phyloP scores from a whole-genome alignment of 352 stramenopile species.

The Globisporangium echinulatum region DNA sequence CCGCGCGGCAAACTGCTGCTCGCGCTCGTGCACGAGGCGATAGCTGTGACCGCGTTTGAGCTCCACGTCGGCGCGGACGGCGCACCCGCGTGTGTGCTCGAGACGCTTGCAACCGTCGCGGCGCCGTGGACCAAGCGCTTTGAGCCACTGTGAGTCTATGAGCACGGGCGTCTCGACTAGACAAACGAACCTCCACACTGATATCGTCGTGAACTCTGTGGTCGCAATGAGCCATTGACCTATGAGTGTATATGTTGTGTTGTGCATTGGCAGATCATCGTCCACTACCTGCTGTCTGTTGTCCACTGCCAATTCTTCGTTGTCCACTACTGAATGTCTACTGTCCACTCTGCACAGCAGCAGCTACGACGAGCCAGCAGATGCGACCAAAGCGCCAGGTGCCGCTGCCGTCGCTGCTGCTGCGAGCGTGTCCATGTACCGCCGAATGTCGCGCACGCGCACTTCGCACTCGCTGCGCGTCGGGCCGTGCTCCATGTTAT shows the following conservation, averaged over 20 bases:
- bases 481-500: slow-evolving; percentile 80
- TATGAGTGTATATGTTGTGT: too few relatives aligned
- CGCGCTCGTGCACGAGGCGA: slow-evolving; percentile 24
- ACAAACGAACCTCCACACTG: too few relatives aligned
- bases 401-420: background rate
- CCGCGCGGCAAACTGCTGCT: slow-evolving; percentile 18
- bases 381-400: too few relatives aligned
- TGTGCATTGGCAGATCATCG: too few relatives aligned
- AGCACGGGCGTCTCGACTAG: too few relatives aligned
- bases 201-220: too few relatives aligned
- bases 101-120: slow-evolving; percentile 15
- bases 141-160: slow-evolving; percentile 1
- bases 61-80: slow-evolving; percentile 40
- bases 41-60: slow-evolving; percentile 14
- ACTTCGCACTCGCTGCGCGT: slow-evolving; percentile 67
- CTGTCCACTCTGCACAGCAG: too few relatives aligned
- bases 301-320: too few relatives aligned
- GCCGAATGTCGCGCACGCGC: slow-evolving; percentile 83
- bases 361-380: too few relatives aligned
- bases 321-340: too few relatives aligned
- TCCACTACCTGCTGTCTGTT: too few relatives aligned
- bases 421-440: slow-evolving; percentile 56
- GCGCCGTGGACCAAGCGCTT: slow-evolving; percentile 12
- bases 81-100: slow-evolving; percentile 15
- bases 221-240: too few relatives aligned